Conservation (phyloP, 2,329 filamentous ascomycete genomes). For the Penicillium concentricum region DNA sequence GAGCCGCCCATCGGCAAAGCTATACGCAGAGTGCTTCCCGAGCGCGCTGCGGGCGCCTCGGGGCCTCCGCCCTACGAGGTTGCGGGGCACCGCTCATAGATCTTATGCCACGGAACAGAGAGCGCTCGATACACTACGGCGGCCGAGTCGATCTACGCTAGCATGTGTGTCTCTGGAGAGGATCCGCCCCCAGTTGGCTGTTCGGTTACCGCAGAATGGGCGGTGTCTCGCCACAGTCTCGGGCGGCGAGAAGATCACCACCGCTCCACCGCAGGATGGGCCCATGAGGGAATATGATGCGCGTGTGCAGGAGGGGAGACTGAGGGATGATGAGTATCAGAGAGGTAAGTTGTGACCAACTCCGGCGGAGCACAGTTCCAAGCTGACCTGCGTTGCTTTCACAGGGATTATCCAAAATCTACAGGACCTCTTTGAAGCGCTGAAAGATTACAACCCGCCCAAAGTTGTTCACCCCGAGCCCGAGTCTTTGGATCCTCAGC, state of each 20-base stretch:
- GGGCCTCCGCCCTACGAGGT: slow-evolving; percentile 15
- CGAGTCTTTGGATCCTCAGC: slow-evolving; percentile 61
- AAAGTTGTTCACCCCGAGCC: slow-evolving; percentile 74
- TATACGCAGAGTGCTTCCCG: slow-evolving; percentile 32
- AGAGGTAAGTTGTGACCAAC: slow-evolving; percentile 58
- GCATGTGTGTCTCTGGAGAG: background rate
- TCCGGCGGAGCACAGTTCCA: background rate
- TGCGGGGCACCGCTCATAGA: slow-evolving; percentile 17
- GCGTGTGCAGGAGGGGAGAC: slow-evolving; percentile 68
- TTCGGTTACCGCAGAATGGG: slow-evolving; percentile 16
- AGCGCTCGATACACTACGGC: slow-evolving; percentile 5
- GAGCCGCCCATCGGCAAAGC: slow-evolving; percentile 31
- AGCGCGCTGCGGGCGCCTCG: slow-evolving; percentile 24
- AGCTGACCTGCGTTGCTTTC: background rate
- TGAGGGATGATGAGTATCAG: slow-evolving; percentile 89
- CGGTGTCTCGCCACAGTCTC: slow-evolving; percentile 21
- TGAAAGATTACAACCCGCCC: slow-evolving; percentile 70
- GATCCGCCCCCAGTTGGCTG: slow-evolving; percentile 17
- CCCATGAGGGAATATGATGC: slow-evolving; percentile 87
- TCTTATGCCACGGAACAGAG: slow-evolving; percentile 21
- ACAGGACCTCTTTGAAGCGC: slow-evolving; percentile 82
- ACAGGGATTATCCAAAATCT: slow-evolving; percentile 82
- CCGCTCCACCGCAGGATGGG: slow-evolving; percentile 47
- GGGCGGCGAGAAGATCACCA: slow-evolving; percentile 10
- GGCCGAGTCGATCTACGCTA: background rate